phyloP scores from a whole-genome alignment of 176 grass and related monocot species.

The Elymus sibiricus region DNA sequence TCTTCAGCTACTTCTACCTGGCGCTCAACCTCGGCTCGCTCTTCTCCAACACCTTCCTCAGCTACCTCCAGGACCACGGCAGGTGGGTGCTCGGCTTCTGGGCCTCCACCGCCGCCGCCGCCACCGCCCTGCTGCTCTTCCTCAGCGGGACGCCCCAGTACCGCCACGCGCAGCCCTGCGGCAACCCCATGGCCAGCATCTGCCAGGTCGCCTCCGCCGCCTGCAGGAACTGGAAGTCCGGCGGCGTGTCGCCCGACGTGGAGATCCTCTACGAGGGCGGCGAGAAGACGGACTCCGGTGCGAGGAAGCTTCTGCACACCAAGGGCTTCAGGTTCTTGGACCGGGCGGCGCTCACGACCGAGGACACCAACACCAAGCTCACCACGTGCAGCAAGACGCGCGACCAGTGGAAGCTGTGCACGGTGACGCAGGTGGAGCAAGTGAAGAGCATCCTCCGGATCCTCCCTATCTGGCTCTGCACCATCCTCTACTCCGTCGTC shows the following conservation, averaged over 20 bases:
- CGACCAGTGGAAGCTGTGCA: conserved; percentile 73
- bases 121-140: conserved; percentile 60
- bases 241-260: conserved; percentile 4
- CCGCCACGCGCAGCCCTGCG: conserved; percentile 50
- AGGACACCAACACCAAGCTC: conserved; percentile 12
- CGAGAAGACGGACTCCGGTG: conserved; percentile 20
- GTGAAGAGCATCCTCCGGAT: conserved; percentile 82
- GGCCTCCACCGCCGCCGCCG: conserved; percentile 58
- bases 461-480: conserved; percentile 91
- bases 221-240: conserved; percentile 57
- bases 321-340: conserved; percentile 77
- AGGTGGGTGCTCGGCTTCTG: conserved; percentile 75
- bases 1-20: conserved; percentile 99
- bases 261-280: conserved; percentile 58
- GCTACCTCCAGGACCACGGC: conserved; percentile 81
- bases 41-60: conserved; percentile 94
- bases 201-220: conserved; percentile 68
- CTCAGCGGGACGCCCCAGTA: conserved; percentile 53
- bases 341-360: conserved; percentile 50
- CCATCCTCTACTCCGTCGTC: conserved; percentile 96
- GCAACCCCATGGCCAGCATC: conserved; percentile 62
- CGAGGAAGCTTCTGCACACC: conserved; percentile 52
- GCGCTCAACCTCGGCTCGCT: conserved; percentile 95
- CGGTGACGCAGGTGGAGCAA: conserved; percentile 92
- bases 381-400: conserved; percentile 10